Evolutionary conservation across 2,329 filamentous ascomycete species (phyloP).

Genomic region (Paraconiothyrium brasiliense): DNA sequence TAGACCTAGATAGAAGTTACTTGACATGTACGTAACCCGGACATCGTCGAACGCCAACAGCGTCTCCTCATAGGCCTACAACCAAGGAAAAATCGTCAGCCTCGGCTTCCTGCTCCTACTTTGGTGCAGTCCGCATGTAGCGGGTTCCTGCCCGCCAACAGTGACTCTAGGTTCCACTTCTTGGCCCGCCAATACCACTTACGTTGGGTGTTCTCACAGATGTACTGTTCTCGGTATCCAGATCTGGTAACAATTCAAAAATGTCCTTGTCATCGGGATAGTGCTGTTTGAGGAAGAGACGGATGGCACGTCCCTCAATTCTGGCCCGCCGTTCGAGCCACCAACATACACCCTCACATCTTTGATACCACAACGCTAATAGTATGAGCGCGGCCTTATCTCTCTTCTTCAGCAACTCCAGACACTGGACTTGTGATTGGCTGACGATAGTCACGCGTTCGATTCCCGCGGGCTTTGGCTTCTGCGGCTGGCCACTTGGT

Average conservation of each 20-base stretch:
- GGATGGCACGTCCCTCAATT: conserved; percentile 7
- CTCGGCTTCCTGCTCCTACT: no score
- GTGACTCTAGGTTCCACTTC: background rate
- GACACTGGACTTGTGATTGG: conserved; percentile 26
- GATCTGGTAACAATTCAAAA: background rate
- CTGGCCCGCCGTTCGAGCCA: conserved; percentile 12
- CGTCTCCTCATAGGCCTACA: background rate
- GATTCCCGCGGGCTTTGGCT: conserved; percentile 27
- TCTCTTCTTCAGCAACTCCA: conserved; percentile 54
- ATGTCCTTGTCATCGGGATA: background rate
- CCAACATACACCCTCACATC: conserved; percentile 24
- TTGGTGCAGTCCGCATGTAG: no score
- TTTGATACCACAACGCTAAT: conserved; percentile 63
- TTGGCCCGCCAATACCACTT: background rate
- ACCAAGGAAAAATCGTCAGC: no score
- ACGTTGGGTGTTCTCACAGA: background rate
- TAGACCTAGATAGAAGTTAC: background rate
- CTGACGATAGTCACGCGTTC: background rate
- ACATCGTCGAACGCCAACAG: background rate
- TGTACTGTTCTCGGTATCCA: background rate
- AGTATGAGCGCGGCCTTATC: conserved; percentile 63
- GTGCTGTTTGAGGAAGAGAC: conserved; percentile 1
- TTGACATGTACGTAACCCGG: background rate
- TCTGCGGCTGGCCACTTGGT: background rate
- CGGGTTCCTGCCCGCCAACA: background rate